Percentiles rank a stretch among this genome's conserved stretches.
phyloP scores from a whole-genome alignment of 2,329 filamentous ascomycete genomes.

The Fusarium liriodendri region DNA sequence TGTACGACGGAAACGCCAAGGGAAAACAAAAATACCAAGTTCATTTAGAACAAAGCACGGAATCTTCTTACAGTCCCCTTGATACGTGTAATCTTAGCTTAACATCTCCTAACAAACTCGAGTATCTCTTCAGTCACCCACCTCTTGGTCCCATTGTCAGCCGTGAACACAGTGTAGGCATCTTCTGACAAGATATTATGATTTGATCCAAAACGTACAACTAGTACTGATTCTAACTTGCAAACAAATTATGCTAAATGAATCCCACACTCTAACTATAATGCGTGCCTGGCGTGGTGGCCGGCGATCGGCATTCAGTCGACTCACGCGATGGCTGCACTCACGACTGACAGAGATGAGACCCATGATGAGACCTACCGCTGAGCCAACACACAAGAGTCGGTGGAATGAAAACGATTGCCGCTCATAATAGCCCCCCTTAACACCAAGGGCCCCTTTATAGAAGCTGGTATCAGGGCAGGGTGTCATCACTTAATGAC shows the following conservation, averaged over 20 bases:
- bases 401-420: background rate
- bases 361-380: background rate
- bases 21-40: background rate
- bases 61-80: background rate
- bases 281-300: background rate
- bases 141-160: background rate
- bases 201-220: background rate
- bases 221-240: background rate
- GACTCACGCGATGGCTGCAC: background rate
- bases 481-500: background rate
- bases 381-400: background rate
- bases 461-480: background rate
- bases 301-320: background rate
- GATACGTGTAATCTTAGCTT: too few species aligned
- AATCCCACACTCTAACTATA: background rate
- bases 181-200: background rate
- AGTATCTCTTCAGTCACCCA: background rate
- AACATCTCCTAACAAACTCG: background rate
- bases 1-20: too few species aligned
- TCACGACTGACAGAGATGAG: background rate
- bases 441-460: background rate
- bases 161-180: background rate
- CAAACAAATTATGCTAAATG: background rate
- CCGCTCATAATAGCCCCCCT: background rate
- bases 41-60: background rate